A percentile compares a stretch with the other conserved stretches of the same genome.
Evolutionary conservation across 2,329 filamentous ascomycete genomes (phyloP).

Genomic region (Epichloe sibirici): DNA sequence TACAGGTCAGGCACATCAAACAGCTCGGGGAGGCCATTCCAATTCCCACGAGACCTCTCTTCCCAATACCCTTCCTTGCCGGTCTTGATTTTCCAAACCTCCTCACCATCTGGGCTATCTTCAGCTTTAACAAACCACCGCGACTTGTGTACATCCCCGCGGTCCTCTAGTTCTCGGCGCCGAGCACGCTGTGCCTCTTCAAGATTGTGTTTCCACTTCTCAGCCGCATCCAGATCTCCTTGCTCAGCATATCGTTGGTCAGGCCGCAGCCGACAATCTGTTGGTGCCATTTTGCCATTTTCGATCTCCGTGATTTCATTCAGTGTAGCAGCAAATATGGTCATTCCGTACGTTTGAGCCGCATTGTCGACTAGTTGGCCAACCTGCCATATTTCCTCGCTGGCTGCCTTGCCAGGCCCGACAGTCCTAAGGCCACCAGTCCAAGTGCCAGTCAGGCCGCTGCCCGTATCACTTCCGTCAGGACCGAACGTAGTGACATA

Average conservation of each 20-base stretch:
- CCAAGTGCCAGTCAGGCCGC: constrained; percentile 74
- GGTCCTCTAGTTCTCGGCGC: constrained; percentile 62
- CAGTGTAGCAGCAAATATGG: constrained; percentile 69
- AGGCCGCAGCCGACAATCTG: constrained; percentile 72
- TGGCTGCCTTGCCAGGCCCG: constrained; percentile 46
- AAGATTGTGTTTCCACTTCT: constrained; percentile 67
- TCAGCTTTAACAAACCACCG: constrained; percentile 72
- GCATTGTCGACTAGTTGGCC: constrained; percentile 70
- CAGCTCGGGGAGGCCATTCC: constrained; percentile 44
- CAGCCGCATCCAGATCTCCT: constrained; percentile 71
- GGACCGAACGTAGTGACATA: constrained; percentile 59
- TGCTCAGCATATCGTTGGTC: constrained; percentile 80
- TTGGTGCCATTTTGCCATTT: constrained; percentile 59
- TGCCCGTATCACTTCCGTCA: constrained; percentile 51
- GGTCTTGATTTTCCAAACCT: constrained; percentile 62
- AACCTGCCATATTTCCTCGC: constrained; percentile 64
- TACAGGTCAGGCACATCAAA: constrained; percentile 25
- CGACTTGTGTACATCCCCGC: constrained; percentile 59
- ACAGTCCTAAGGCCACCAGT: constrained; percentile 59
- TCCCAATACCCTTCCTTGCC: constrained; percentile 94
- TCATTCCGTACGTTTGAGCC: constrained; percentile 74
- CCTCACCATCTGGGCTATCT: constrained; percentile 46
- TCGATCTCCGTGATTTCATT: constrained; percentile 84
- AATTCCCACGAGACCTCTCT: constrained; percentile 56
- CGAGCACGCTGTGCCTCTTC: constrained; percentile 76